Base-by-base conservation (phyloP, 2,329 filamentous ascomycete species). In the Diplodia corticola region DNA sequence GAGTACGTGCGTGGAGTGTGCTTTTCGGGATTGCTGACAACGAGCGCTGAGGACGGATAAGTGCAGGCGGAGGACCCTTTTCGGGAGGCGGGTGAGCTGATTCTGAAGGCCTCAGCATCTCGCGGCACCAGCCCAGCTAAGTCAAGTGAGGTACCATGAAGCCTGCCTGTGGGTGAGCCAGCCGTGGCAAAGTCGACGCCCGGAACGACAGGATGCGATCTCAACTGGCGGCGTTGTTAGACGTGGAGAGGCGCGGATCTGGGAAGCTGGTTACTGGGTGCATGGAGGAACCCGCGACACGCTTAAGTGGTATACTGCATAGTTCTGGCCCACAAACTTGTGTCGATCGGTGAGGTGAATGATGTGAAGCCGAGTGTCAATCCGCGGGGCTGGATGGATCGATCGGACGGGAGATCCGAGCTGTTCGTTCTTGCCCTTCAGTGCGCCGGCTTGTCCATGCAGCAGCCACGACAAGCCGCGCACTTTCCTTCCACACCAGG, bases 221-320 rank as follows among this genome's bases (percentile, higher is more conserved):
- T 69, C 68, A 70, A 68, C 71, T 72, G 70, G 69, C 53, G 17
- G 15, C 33, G 17, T 5, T 24, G 60, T 64, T 44, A 57, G 60
- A 51, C 40, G 22, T 33, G 28, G 17, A 6, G 48, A 20, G 37
- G 33, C 17, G 13, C 28, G 24, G 17, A 53, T 44, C 40, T 44
- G 40, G 22, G n/a, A 37, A 53, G 26, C 15, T 33, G 24, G 22
- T 35, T 76, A 72, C 69, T 73, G 74, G 69, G 73, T 72, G 70
- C 72, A 74, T 72, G 66, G 67, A 76, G 76, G 75, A 74, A 73
- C 75, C 76, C 77, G 72, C 74, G 73, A 61, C 35, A 55, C 48
- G 64, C 64, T 48, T 74, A 76, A 75, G 70, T 59, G 73, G 72
- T 70, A 77, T 78, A 75, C 73, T 77, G 69, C 70, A 74, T 76